Evolutionary conservation across 73 alveolate genomes (phyloP).

Genomic region (Loxodes magnus): DNA sequence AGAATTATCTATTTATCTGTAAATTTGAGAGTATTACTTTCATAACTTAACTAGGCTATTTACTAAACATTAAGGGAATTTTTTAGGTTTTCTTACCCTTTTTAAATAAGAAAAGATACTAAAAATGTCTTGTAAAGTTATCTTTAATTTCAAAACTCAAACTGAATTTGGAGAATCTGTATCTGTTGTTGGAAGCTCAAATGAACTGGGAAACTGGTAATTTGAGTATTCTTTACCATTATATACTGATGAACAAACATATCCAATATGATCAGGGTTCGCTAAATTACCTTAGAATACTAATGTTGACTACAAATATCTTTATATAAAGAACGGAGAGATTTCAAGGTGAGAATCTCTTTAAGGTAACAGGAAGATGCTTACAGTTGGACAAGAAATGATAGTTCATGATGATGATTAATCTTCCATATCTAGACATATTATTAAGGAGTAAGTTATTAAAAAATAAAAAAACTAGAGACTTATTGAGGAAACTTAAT

Average conservation of each 20-base stretch:
- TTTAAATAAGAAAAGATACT: no score
- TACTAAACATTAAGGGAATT: no score
- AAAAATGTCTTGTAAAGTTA: no score
- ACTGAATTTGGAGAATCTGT: constrained; percentile 8
- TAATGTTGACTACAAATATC: constrained; percentile 7
- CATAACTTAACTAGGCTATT: no score
- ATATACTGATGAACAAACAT: not conserved
- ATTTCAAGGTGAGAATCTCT: constrained; percentile 6
- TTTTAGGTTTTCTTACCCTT: no score
- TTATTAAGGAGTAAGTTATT: not conserved
- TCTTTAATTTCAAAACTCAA: not conserved
- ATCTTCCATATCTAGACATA: constrained; percentile 3
- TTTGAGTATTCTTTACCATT: not conserved
- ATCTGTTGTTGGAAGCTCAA: not conserved
- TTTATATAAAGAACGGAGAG: not conserved
- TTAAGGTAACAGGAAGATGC: not conserved
- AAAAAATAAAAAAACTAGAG: not conserved
- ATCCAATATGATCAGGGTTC: not conserved
- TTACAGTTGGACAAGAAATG: not conserved
- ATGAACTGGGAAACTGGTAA: not conserved
- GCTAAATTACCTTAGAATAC: not conserved
- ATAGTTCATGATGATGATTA: constrained; percentile 2
- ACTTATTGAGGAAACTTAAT: not conserved
- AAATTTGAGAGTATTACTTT: no score
- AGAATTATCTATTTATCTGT: no score